A percentile compares a stretch with the other conserved stretches of the same genome.
Conservation (phyloP, 2,329 filamentous ascomycete species). For the Alternaria viburni region DNA sequence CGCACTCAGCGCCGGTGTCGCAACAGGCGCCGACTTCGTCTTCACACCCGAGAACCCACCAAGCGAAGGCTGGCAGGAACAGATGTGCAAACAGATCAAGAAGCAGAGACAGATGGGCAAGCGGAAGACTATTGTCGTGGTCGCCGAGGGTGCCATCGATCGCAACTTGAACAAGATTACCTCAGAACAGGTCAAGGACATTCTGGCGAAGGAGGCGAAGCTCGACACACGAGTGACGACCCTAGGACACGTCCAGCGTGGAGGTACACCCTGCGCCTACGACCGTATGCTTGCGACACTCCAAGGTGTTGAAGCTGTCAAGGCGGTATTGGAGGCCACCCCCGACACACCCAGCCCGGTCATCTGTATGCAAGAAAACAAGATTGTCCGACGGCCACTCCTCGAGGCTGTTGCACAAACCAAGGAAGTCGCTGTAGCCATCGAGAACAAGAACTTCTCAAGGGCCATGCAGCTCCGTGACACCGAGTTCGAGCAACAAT, state of each 20-base stretch:
- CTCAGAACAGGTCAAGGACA: slow-evolving; percentile 80
- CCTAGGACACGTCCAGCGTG: slow-evolving; percentile 95
- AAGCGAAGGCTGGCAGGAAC: slow-evolving; percentile 77
- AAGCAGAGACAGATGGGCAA: slow-evolving; percentile 89
- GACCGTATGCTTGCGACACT: slow-evolving; percentile 92
- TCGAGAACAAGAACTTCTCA: slow-evolving; percentile 84
- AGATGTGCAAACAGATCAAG: slow-evolving; percentile 38
- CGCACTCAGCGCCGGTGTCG: slow-evolving; percentile 93
- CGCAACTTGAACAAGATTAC: slow-evolving; percentile 82
- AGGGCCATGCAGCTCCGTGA: slow-evolving; percentile 88
- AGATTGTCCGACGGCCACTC: slow-evolving; percentile 88
- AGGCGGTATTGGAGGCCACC: slow-evolving; percentile 55
- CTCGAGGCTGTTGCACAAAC: slow-evolving; percentile 89
- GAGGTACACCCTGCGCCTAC: slow-evolving; percentile 89
- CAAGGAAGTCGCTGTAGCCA: slow-evolving; percentile 80
- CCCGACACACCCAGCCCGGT: slow-evolving; percentile 91
- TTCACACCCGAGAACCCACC: slow-evolving; percentile 97
- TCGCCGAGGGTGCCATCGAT: slow-evolving; percentile 83
- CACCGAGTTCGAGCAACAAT: slow-evolving; percentile 92
- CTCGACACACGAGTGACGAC: slow-evolving; percentile 95
- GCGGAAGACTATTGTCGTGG: slow-evolving; percentile 96
- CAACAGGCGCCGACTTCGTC: slow-evolving; percentile 92
- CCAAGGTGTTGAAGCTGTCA: slow-evolving; percentile 62
- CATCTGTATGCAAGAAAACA: slow-evolving; percentile 97
- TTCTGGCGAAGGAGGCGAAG: slow-evolving; percentile 80